Conservation (phyloP, 169 alveolate genomes). For the Eimeria acervulina region DNA sequence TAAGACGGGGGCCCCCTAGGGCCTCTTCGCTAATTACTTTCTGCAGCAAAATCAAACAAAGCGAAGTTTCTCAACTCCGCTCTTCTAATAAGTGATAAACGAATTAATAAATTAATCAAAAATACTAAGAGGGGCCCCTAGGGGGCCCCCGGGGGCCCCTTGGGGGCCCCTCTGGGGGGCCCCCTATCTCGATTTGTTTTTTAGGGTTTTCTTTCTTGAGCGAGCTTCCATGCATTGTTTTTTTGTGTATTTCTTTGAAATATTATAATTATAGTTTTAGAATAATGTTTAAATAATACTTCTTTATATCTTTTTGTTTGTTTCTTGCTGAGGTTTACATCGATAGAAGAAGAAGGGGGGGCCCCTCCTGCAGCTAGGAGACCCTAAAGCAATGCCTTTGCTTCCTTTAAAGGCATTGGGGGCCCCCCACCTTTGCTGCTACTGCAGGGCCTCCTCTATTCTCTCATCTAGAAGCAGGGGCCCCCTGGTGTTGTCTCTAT, state of each 20-base stretch:
- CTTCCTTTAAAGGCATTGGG: neutral
- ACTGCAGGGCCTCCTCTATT: neutral
- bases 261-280: neutral
- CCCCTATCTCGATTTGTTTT: neutral
- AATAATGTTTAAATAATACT: neutral
- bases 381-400: neutral
- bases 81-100: no score
- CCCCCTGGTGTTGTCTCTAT: neutral
- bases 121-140: neutral
- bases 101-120: no score
- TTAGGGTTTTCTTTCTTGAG: neutral
- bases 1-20: no score
- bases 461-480: neutral
- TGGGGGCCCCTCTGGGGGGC: neutral
- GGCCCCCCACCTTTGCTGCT: neutral
- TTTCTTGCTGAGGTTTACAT: neutral
- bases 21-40: no score
- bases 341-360: neutral
- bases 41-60: no score
- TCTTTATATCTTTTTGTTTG: neutral
- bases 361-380: neutral
- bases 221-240: no score
- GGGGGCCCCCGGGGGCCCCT: constrained; percentile 35
- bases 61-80: no score
- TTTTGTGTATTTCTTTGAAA: no score